Base-by-base conservation (phyloP, 2,329 filamentous ascomycete species). In the Stenocarpella maydis region DNA sequence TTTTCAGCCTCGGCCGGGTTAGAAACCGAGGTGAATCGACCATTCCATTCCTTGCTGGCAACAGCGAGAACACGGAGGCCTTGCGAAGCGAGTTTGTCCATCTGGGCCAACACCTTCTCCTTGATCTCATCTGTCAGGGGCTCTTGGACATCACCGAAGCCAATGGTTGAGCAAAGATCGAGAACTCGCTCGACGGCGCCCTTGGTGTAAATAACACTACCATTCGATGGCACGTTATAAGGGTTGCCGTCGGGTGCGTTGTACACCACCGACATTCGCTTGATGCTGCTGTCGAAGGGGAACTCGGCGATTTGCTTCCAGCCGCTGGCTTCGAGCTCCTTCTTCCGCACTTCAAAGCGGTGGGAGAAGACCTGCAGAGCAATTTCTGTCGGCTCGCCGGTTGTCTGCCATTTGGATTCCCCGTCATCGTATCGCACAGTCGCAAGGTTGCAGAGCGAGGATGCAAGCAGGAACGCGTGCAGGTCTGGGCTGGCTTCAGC, bases 261-360 rank as follows among this genome's bases (percentile, higher is more conserved):
- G 79, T 92, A 93, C 54, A 94, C 85, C 68, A 94, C 91, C 10
- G 90, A 92, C 92, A 94, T 94, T 74, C 90, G 89, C 85, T 94
- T 94, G 77, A 93, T 88, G 74, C 86, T 86, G 68, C 90, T 92
- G 78, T 94, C 91, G 75, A 94, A 95, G n/a, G 91, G 91, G 71
- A 92, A 92, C 75, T 94, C 92, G 65, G 89, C 86, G 1, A 90
- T 78, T 74, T 90, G 86, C 73, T 85, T 86, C 88, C 89, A 91
- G n/a, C 86, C 86, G 6, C 81, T 76, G 3, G 75, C 78, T 68
- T 86, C 84, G 2, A 89, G 79, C 1, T 77, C 75, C 75, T 86
- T 87, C 77, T 88, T 89, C 49, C 87, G 86, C 28, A 82, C 82
- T 54, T 85, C 82, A 76, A 94, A 93, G 47, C 92, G 89, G 74